phyloP scores from a whole-genome alignment of 768 basidiomycete species.

The Hericium rajendrae region DNA sequence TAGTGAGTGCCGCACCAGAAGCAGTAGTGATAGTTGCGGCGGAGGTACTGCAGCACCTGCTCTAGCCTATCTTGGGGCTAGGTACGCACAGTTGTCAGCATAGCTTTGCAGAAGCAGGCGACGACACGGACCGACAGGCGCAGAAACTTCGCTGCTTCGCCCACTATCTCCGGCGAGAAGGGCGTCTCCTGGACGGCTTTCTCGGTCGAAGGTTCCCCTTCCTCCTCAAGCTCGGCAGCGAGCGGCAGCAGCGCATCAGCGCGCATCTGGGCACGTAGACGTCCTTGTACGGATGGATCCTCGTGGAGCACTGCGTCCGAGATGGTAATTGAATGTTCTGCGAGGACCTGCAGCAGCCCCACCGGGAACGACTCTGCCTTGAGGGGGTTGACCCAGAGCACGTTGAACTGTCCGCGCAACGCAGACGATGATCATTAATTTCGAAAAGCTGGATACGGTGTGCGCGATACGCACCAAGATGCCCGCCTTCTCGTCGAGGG shows the following conservation, averaged over 20 bases:
- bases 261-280: conserved; percentile 67
- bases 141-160: conserved; percentile 63
- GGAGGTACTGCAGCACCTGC: conserved; percentile 63
- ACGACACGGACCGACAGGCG: conserved; percentile 34
- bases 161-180: conserved; percentile 45
- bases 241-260: conserved; percentile 57
- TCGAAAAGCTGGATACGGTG: not conserved
- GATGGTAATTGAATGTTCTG: conserved; percentile 22
- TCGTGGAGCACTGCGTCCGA: conserved; percentile 14
- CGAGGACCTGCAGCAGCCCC: conserved; percentile 52
- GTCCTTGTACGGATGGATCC: conserved; percentile 29
- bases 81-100: too few relatives aligned
- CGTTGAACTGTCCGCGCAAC: conserved; percentile 55
- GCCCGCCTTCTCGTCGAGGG: conserved; percentile 66
- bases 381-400: conserved; percentile 67
- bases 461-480: conserved; percentile 40
- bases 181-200: conserved; percentile 17
- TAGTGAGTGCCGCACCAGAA: conserved; percentile 87
- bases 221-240: conserved; percentile 25
- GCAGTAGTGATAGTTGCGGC: conserved; percentile 65
- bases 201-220: conserved; percentile 23
- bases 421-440: not conserved
- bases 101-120: too few relatives aligned
- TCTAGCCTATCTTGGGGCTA: conserved; percentile 65
- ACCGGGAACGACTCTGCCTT: conserved; percentile 56